phyloP scores from a whole-genome alignment of 106 monocot species.

The Allium fistulosum region DNA sequence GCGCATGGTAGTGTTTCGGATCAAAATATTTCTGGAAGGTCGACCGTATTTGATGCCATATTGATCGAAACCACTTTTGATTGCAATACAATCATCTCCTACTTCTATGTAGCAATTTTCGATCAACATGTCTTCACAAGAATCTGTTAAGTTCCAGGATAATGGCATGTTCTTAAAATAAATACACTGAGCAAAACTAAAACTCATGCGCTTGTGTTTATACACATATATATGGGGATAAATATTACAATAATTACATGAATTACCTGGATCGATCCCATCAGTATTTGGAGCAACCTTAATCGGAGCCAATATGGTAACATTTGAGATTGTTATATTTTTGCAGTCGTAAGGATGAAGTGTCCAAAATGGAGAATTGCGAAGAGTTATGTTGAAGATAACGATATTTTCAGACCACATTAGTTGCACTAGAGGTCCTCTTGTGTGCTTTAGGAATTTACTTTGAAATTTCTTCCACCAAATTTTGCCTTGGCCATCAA shows the following conservation, averaged over 20 bases:
- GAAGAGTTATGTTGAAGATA: conserved; percentile 60
- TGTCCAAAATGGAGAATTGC: conserved; percentile 78
- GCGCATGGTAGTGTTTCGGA: conserved; percentile 48
- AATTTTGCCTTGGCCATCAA: conserved; percentile 59
- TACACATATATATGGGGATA: no score
- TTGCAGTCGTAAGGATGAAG: conserved; percentile 72
- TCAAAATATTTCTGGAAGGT: conserved; percentile 57
- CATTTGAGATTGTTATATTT: conserved; percentile 49
- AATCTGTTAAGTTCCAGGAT: conserved; percentile 30
- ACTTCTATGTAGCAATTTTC: conserved; percentile 68
- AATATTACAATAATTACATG: neutral
- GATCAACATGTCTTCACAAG: conserved; percentile 62
- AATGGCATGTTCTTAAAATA: neutral
- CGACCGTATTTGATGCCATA: conserved; percentile 61
- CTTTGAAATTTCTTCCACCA: conserved; percentile 51
- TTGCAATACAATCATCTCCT: conserved; percentile 79
- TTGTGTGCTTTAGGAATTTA: conserved; percentile 47
- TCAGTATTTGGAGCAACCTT: conserved; percentile 59
- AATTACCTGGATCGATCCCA: conserved; percentile 68
- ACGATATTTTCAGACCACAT: conserved; percentile 59
- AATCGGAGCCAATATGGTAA: conserved; percentile 64
- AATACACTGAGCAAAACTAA: no score
- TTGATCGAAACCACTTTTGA: conserved; percentile 83
- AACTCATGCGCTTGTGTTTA: no score
- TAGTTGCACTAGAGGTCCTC: conserved; percentile 70